These are phyloP conservation scores for Cornus suecica DNA, from an alignment of 148 eudicot genomes.

Conservation along the genomic window DNA sequence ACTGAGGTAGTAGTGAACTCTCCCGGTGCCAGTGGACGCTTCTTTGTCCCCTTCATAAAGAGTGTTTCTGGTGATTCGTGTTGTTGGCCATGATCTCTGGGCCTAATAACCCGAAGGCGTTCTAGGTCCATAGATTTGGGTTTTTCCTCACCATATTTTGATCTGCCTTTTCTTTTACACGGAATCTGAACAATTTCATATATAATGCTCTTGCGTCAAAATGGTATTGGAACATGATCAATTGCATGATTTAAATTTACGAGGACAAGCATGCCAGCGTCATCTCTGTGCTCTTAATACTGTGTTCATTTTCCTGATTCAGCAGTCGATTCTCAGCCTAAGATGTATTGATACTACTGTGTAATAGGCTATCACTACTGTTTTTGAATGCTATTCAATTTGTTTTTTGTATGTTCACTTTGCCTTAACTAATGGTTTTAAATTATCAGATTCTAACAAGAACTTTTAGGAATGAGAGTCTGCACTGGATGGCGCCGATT, in stretches of 20 bases:
- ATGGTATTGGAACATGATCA: not conserved
- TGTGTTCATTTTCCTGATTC: not conserved
- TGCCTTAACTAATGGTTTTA: not conserved
- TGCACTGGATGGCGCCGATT: conserved; percentile 61
- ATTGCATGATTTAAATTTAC: not conserved
- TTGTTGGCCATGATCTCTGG: no score
- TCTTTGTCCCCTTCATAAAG: no score
- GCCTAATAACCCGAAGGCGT: no score
- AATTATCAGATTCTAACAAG: not conserved
- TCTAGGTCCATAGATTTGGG: no score
- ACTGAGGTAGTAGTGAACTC: no score
- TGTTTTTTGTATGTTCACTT: not conserved
- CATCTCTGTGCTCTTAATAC: not conserved
- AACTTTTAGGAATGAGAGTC: conserved; percentile 37
- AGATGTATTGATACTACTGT: not conserved
- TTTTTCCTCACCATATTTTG: no score
- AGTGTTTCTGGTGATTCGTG: no score
- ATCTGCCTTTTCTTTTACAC: no score
- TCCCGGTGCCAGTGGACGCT: no score
- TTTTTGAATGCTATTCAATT: not conserved
- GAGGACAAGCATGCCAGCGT: not conserved
- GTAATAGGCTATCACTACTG: not conserved
- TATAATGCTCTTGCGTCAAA: not conserved
- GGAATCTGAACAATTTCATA: not conserved
- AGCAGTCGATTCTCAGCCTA: conserved; percentile 3